Evolutionary conservation across 805 yeast genomes (phyloP).

Genomic region (Saccharomycopsis capsularis): DNA sequence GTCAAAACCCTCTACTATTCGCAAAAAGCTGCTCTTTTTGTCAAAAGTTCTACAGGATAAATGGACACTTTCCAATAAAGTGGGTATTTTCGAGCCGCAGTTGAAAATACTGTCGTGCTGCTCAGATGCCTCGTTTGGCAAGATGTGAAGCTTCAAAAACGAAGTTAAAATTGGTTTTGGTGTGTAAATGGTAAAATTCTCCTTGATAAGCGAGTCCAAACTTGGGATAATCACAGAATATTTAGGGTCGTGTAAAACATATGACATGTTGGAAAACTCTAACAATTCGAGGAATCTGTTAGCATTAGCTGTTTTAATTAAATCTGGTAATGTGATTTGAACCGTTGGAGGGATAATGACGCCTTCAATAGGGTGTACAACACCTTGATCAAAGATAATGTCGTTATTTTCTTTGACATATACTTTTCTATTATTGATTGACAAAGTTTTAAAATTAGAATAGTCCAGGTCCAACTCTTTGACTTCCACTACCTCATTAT

Average conservation of each 20-base stretch:
- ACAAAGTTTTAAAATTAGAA: conserved; percentile 20
- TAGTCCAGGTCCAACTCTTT: conserved; percentile 22
- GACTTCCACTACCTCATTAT: conserved; percentile 25
- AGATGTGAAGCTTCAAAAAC: conserved; percentile 60
- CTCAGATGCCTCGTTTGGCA: conserved; percentile 34
- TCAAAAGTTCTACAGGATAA: conserved; percentile 37
- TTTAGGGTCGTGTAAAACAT: conserved; percentile 34
- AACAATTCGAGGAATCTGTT: conserved; percentile 36
- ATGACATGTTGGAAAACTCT: conserved; percentile 35
- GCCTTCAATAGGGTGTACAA: conserved; percentile 59
- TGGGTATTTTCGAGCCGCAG: conserved; percentile 41
- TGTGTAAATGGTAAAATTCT: conserved; percentile 36
- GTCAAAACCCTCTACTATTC: conserved; percentile 41
- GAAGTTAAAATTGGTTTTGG: conserved; percentile 39
- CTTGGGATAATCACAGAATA: conserved; percentile 73
- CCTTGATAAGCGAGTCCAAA: conserved; percentile 45
- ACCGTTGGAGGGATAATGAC: conserved; percentile 53
- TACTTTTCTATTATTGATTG: conserved; percentile 20
- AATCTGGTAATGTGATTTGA: conserved; percentile 45
- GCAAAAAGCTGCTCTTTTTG: conserved; percentile 33
- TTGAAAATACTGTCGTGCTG: conserved; percentile 30
- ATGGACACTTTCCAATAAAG: conserved; percentile 39
- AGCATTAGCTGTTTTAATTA: conserved; percentile 50
- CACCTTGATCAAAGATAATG: conserved; percentile 76
- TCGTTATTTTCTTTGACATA: conserved; percentile 42